Base-by-base conservation (phyloP, 1,284 basidiomycete species). In the Malassezia arunalokei region DNA sequence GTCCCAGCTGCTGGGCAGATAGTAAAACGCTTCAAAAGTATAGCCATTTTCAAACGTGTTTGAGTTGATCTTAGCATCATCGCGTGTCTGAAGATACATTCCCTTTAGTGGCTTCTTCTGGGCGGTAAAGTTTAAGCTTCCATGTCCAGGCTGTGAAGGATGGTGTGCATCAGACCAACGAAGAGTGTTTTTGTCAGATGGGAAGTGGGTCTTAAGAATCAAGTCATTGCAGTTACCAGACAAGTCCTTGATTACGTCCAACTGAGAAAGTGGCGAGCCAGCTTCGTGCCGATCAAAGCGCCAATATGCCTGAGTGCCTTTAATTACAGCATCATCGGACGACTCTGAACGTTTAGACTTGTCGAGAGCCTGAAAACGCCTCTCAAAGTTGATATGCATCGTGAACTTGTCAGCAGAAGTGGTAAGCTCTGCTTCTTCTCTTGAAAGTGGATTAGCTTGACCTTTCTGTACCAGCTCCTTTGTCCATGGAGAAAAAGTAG, bases 1-100 rank as follows among this genome's bases (percentile, higher is more conserved):
- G 12, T n/a, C 28, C 44, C 44, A 47, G 8, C 24, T 28, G 37
- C 35, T 39, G 5, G 44, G 44, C 20, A 47, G 24, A 30, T 38
- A 39, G 35, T 47, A 47, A 20, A 29, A 47, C 1, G 44, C 44
- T 28, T 47, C 44, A 39, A 47, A 47, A n/a, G 44, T 47, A 12
- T 47, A 47, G 14, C 44, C 44, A 47, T 47, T n/a, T 24, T 47
- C 44, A 24, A 47, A 47, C 35, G 3, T 27, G 6, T 33, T 35
- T 28, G 15, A 38, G 37, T 47, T 47, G 12, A 47, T 14, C 27
- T 32, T 32, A 20, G 44, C 44, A n/a, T 47, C n/a, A 12, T 47
- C 37, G 4, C 20, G 29, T 5, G 44, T 47, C 33, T 47, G 44
- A 15, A 47, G 24, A 35, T 47, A 47, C 24, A 31, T 27, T 24